Percentiles rank a stretch among this genome's conserved stretches.
These are phyloP conservation scores for Cytospora leucostoma DNA, from an alignment of 2,329 filamentous ascomycete species.

Conservation along the genomic window DNA sequence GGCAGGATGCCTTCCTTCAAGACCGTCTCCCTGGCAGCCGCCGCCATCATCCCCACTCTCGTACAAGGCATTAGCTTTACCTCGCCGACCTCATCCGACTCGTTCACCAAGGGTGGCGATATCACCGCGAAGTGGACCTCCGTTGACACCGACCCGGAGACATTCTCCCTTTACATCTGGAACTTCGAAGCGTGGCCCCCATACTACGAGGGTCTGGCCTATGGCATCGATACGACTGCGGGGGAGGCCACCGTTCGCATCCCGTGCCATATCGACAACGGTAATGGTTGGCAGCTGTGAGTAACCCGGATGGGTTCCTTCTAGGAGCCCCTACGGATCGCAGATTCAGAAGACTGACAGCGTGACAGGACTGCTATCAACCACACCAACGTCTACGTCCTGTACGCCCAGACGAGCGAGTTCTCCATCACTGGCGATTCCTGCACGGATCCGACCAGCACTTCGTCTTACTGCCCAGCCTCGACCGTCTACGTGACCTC, in stretches of 20 bases:
- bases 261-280: slow-evolving; percentile 20
- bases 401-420: slow-evolving; percentile 23
- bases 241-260: slow-evolving; percentile 7
- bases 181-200: slow-evolving; percentile 24
- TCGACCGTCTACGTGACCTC: slow-evolving; percentile 19
- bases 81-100: slow-evolving; percentile 10
- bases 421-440: slow-evolving; percentile 22
- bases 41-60: slow-evolving; percentile 10
- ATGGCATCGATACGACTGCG: slow-evolving; percentile 13
- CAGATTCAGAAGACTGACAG: neutral
- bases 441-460: slow-evolving; percentile 16
- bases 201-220: slow-evolving; percentile 22
- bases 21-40: slow-evolving; percentile 1
- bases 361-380: slow-evolving; percentile 18
- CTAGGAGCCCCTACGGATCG: neutral
- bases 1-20: slow-evolving; percentile 3
- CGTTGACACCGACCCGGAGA: slow-evolving; percentile 18
- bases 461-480: slow-evolving; percentile 10
- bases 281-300: slow-evolving; percentile 19
- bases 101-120: slow-evolving; percentile 14
- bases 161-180: slow-evolving; percentile 27
- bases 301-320: neutral
- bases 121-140: slow-evolving; percentile 19
- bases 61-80: slow-evolving; percentile 19
- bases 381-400: slow-evolving; percentile 25